Evolutionary conservation across 257 asterid genomes (phyloP).

Genomic region (Nicotiana benthamiana): DNA sequence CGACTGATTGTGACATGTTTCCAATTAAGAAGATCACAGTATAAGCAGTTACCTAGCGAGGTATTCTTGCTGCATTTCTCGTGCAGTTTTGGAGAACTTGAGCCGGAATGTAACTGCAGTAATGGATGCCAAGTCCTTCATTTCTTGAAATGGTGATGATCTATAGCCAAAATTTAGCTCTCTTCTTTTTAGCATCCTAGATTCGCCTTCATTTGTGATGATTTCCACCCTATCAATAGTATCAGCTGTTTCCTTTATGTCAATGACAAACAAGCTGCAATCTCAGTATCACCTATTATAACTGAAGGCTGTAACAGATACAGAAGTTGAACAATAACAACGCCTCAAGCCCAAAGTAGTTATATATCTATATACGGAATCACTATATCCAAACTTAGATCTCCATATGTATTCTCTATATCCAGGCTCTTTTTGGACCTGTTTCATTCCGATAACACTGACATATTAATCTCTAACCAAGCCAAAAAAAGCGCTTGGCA

Average conservation of each 20-base stretch:
- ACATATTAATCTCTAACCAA: no score
- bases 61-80: constrained; percentile 26
- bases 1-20: background rate
- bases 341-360: background rate
- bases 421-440: background rate
- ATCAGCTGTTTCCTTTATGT: constrained; percentile 30
- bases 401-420: background rate
- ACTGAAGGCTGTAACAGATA: background rate
- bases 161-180: constrained; percentile 29
- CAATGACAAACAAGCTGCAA: background rate
- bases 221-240: constrained; percentile 31
- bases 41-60: constrained; percentile 23
- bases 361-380: no score
- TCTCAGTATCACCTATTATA: background rate
- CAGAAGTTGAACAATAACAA: background rate
- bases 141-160: constrained; percentile 30
- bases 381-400: no score
- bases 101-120: constrained; percentile 32
- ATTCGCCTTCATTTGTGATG: constrained; percentile 25
- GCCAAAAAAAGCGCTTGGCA: background rate
- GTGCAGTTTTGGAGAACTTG: constrained; percentile 19
- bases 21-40: background rate
- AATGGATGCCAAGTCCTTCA: constrained; percentile 37
- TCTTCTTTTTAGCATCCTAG: constrained; percentile 6
- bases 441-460: background rate